Evolutionary conservation across 768 basidiomycete species (phyloP).

Genomic region (Tulasnella calospora): DNA sequence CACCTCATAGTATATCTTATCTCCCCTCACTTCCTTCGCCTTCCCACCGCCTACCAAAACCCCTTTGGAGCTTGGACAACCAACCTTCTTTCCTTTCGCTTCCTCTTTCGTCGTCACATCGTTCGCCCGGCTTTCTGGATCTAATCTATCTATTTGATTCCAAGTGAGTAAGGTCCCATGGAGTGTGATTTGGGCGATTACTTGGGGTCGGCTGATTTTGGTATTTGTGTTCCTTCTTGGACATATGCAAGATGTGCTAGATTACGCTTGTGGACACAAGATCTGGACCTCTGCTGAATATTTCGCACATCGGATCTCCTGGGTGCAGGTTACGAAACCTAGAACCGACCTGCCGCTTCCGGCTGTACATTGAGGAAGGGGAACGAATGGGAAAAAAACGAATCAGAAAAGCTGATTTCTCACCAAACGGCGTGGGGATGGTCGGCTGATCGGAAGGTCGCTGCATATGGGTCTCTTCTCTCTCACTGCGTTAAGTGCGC

Average conservation of each 20-base stretch:
- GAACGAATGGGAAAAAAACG: background rate
- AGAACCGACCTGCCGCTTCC: background rate
- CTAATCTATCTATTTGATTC: conserved; percentile 4
- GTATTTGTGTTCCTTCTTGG: background rate
- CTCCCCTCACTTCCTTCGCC: background rate
- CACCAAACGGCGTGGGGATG: background rate
- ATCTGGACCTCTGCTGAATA: conserved; percentile 1
- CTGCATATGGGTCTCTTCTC: background rate
- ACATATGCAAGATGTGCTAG: background rate
- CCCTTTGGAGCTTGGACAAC: conserved; percentile 5
- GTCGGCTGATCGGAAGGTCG: conserved; percentile 1
- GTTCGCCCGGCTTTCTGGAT: background rate
- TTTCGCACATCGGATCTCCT: conserved; percentile 2
- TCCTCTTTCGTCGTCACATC: background rate
- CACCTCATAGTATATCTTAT: conserved; percentile 7
- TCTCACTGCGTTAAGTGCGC: background rate
- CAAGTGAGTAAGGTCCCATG: background rate
- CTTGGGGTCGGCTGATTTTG: background rate
- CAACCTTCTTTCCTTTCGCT: background rate
- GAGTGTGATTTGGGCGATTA: background rate
- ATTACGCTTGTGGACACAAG: background rate
- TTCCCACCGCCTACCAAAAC: background rate
- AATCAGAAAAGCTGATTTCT: background rate
- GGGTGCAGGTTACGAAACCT: background rate
- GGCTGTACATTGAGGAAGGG: background rate